Base-by-base conservation (phyloP, 768 basidiomycete genomes). In the Omphalotus guepiniiformis region DNA sequence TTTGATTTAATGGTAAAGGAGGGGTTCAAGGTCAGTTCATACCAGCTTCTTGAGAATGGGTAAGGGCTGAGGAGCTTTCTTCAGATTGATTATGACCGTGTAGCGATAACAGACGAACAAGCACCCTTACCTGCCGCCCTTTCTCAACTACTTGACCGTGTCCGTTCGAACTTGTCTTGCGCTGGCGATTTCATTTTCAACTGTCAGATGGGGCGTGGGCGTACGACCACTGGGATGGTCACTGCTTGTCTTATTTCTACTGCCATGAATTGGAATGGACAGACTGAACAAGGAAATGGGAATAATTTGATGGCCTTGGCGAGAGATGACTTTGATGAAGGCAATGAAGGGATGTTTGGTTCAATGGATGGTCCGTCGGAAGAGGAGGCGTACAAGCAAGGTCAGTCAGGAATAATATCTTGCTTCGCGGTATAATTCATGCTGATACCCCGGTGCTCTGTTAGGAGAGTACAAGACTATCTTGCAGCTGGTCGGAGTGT, bases 391-490 rank as follows among this genome's bases (percentile, higher is more conserved):
- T 94, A 93, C 65, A 72, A 91, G 40, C 83, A 91, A 68, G 93
- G 93, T 85, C 58, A 27, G 61, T 21, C 32, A 23, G 13, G 35
- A 5, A 35, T 32, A 43, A 43, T 39, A 34, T 28, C 34, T 32
- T 2, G 26, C 15, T 11, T 35, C 22, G 25, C 16, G n/a, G 29
- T 21, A 23, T 30, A 16, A 34, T 34, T 21, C 12, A 22, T 37
- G 30, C 7, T 19, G 44, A 6, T 27, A 26, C 16, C 44, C n/a
- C n/a, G 8, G 34, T 50, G 23, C 13, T 21, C 43, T 42, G 27
- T n/a, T 52, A 94, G 94, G 94, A 30, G 94, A 98, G 58, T 99
- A 97, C 73, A 97, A 97, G 72, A 89, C 85, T 3, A 96, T 98
- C 53, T 69, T 99, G 34, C 93, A 94, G 53, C 85, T 99, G 48